Evolutionary conservation across 2,329 filamentous ascomycete species (phyloP).

Genomic region (Phaeoacremonium minimum): DNA sequence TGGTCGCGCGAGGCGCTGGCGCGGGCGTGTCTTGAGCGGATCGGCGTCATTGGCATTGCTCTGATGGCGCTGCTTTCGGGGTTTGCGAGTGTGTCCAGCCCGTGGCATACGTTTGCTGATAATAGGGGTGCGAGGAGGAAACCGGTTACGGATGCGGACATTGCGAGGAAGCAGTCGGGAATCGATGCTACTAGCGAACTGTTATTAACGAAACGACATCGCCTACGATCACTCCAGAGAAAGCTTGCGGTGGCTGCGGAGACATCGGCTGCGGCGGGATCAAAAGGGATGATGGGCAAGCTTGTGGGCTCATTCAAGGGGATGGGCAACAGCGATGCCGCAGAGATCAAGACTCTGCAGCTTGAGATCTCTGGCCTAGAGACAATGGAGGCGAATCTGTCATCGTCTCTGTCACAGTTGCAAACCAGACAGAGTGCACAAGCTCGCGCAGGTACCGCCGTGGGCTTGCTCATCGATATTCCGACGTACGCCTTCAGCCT

Average conservation of each 20-base stretch:
- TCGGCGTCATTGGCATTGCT: constrained; percentile 81
- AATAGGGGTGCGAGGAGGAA: constrained; percentile 44
- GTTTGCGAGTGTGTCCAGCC: constrained; percentile 81
- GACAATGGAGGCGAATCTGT: constrained; percentile 71
- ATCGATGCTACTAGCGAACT: constrained; percentile 76
- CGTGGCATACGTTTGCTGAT: constrained; percentile 78
- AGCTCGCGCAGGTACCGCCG: constrained; percentile 60
- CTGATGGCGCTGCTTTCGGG: constrained; percentile 86
- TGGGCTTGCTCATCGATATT: constrained; percentile 60
- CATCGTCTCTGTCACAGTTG: constrained; percentile 60
- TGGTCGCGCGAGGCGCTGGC: constrained; percentile 30
- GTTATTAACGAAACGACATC: constrained; percentile 69
- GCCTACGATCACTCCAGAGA: constrained; percentile 65
- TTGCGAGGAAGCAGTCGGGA: constrained; percentile 73
- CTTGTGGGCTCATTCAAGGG: constrained; percentile 57
- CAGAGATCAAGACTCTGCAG: constrained; percentile 58
- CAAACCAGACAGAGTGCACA: constrained; percentile 60
- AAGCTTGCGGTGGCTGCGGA: constrained; percentile 38
- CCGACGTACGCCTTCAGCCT: constrained; percentile 67
- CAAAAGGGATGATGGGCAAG: constrained; percentile 64
- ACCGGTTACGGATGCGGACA: constrained; percentile 67
- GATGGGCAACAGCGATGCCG: constrained; percentile 60
- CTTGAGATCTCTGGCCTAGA: constrained; percentile 77
- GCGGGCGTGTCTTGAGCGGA: constrained; percentile 58
- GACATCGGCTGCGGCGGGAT: constrained; percentile 23